These are phyloP conservation scores for Dysphania ambrosioides DNA, from an alignment of 148 eudicot species.

Conservation along the genomic window DNA sequence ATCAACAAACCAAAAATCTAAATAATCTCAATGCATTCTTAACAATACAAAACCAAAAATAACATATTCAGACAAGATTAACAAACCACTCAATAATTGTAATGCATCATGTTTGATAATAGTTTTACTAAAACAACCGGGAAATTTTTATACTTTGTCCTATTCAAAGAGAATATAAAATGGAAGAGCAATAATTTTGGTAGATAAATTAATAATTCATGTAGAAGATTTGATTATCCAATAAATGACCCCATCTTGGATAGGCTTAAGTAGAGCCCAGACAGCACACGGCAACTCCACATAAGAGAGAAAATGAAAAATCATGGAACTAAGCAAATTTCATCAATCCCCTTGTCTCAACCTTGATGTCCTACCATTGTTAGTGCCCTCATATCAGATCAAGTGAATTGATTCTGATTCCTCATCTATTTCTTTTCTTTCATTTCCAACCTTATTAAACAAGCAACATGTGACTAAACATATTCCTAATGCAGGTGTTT, in stretches of 20 bases:
- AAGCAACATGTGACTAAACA: slow-evolving; percentile 22
- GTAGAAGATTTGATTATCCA: background rate
- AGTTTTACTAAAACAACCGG: background rate
- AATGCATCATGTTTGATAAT: too few relatives aligned
- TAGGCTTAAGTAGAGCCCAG: slow-evolving; percentile 17
- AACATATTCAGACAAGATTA: background rate
- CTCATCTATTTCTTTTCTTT: background rate
- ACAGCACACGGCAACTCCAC: slow-evolving; percentile 24
- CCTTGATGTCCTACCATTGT: slow-evolving; percentile 20
- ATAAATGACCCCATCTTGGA: slow-evolving; percentile 21
- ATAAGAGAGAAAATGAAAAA: slow-evolving; percentile 17
- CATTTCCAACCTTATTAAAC: background rate
- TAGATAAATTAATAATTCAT: background rate
- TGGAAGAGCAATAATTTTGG: background rate
- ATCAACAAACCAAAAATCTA: too few relatives aligned
- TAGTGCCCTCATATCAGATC: too few relatives aligned
- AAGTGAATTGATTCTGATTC: slow-evolving; percentile 20
- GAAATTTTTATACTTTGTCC: background rate
- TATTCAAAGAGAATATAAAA: slow-evolving; percentile 15
- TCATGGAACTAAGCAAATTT: too few relatives aligned
- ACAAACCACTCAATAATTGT: slow-evolving; percentile 1
- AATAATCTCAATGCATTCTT: too few relatives aligned
- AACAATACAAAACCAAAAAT: background rate
- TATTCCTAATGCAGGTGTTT: too few relatives aligned
- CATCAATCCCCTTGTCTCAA: slow-evolving; percentile 26